A percentile compares a stretch with the other conserved stretches of the same genome.
Conservation (phyloP, 2,329 filamentous ascomycete species). For the Penicillium sp. region DNA sequence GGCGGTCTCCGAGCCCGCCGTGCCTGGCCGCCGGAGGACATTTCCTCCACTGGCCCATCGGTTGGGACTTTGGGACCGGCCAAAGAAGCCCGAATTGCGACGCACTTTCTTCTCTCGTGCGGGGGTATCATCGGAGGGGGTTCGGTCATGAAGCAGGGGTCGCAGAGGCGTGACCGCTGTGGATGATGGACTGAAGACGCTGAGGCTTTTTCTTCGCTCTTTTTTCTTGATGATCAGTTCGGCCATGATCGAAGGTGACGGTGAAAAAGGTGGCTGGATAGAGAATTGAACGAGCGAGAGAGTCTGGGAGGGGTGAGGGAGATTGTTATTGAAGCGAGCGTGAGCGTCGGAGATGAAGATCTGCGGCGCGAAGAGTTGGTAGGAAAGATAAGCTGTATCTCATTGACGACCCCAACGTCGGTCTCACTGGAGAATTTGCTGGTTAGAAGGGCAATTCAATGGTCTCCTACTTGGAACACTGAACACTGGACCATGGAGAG, state of each 20-base stretch:
- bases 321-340: conserved; percentile 12
- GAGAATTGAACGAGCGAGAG: conserved; percentile 8
- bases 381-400: conserved; percentile 29
- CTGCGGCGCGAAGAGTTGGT: conserved; percentile 4
- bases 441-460: conserved; percentile 11
- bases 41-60: conserved; percentile 34
- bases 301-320: not conserved
- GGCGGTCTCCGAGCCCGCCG: conserved; percentile 33
- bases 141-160: conserved; percentile 37
- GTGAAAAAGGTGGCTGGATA: conserved; percentile 11
- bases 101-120: conserved; percentile 40
- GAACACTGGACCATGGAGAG: not conserved
- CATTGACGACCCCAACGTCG: conserved; percentile 37
- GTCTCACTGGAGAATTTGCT: conserved; percentile 28
- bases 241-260: conserved; percentile 31
- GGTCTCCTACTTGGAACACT: not conserved
- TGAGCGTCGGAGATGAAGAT: conserved; percentile 12
- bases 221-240: conserved; percentile 35
- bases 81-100: conserved; percentile 47
- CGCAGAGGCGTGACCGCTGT: conserved; percentile 27
- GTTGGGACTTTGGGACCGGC: conserved; percentile 32
- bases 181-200: conserved; percentile 38
- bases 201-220: conserved; percentile 43
- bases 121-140: conserved; percentile 43
- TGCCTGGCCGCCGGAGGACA: conserved; percentile 34